Percentiles rank a stretch among this genome's conserved stretches.
phyloP scores from a whole-genome alignment of 192 early-diverging fungal genomes.

The Coemansia sp. region DNA sequence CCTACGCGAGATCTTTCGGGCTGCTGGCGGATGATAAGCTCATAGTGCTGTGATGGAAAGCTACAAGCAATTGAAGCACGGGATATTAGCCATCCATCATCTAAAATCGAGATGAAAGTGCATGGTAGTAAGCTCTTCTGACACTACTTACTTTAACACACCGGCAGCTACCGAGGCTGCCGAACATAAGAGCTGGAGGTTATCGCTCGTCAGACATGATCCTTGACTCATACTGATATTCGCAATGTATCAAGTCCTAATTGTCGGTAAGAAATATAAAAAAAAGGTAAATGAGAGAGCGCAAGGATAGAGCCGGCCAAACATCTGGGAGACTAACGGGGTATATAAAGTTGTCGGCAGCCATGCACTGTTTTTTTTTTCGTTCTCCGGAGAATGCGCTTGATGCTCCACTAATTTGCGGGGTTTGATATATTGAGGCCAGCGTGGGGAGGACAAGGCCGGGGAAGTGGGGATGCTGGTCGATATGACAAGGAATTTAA shows the following conservation, averaged over 20 bases:
- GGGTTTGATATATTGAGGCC: neutral
- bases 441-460: neutral
- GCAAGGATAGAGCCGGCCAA: slow-evolving; percentile 4
- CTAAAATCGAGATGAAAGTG: neutral
- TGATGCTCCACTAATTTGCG: neutral
- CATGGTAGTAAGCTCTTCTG: neutral
- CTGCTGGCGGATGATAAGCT: slow-evolving; percentile 77
- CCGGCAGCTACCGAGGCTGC: slow-evolving; percentile 36
- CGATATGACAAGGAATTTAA: neutral
- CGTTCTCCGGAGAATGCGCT: neutral
- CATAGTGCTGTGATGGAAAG: slow-evolving; percentile 27
- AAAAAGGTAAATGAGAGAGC: neutral
- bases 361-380: neutral
- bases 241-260: neutral
- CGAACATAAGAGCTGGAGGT: slow-evolving; percentile 51
- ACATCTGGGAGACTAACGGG: neutral
- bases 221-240: slow-evolving; percentile 15
- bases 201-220: slow-evolving; percentile 17
- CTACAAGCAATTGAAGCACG: slow-evolving; percentile 10
- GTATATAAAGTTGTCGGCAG: neutral
- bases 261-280: neutral
- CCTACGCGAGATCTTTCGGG: slow-evolving; percentile 87
- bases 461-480: neutral
- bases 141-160: neutral
- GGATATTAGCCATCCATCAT: neutral